phyloP scores from a whole-genome alignment of 768 basidiomycete species.

The Xanthoconium purpureum region DNA sequence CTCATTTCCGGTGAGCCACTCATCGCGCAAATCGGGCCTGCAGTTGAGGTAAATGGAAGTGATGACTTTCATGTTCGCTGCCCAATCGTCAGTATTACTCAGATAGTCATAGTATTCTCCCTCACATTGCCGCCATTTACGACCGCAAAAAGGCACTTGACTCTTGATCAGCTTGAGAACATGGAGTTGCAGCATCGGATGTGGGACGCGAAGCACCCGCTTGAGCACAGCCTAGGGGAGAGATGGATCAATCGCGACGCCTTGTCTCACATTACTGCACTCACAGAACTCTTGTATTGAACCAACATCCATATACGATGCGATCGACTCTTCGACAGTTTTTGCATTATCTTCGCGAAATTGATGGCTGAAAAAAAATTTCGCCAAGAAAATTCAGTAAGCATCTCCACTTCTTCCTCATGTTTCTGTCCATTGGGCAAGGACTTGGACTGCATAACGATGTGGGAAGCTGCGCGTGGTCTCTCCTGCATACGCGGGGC shows the following conservation, averaged over 20 bases:
- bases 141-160: constrained; percentile 96
- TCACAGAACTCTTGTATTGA: constrained; percentile 95
- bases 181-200: constrained; percentile 91
- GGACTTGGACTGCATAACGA: constrained; percentile 50
- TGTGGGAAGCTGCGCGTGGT: constrained; percentile 57
- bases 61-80: constrained; percentile 99
- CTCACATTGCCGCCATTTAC: constrained; percentile 97
- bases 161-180: constrained; percentile 97
- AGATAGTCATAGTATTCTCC: constrained; percentile 6
- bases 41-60: constrained; percentile 98
- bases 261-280: constrained; percentile 23
- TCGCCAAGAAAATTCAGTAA: constrained; percentile 94
- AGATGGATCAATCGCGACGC: constrained; percentile 4
- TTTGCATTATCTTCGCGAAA: constrained; percentile 97
- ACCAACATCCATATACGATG: constrained; percentile 95
- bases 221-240: constrained; percentile 84
- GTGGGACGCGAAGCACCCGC: constrained; percentile 88
- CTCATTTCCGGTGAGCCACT: constrained; percentile 94
- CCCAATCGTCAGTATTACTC: constrained; percentile 13
- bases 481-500: constrained; percentile 58
- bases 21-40: constrained; percentile 93
- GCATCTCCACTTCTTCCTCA: constrained; percentile 87
- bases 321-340: constrained; percentile 90
- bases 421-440: constrained; percentile 72
- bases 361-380: constrained; percentile 98